Conservation (phyloP, 208 protist genomes). For the Angomonas ambiguus region DNA sequence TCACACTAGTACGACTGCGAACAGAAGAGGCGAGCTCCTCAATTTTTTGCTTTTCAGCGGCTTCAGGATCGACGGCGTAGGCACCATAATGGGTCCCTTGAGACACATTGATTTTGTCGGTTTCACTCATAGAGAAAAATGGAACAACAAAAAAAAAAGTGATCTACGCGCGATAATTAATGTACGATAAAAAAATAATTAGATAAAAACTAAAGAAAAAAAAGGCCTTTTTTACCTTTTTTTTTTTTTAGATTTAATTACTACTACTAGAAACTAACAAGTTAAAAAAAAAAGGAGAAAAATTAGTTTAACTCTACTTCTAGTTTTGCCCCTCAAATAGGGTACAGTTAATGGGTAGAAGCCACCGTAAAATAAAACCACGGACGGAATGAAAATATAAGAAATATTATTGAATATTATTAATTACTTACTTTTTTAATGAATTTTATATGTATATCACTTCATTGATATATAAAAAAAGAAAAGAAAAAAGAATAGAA, state of each 20-base stretch:
- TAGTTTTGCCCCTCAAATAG: too few species aligned
- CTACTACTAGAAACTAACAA: background rate
- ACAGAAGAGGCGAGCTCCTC: constrained; percentile 27
- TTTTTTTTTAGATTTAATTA: constrained; percentile 13
- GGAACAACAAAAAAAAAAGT: background rate
- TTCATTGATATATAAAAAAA: constrained; percentile 8
- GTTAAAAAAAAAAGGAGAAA: constrained; percentile 15
- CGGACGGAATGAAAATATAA: too few species aligned
- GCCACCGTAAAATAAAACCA: too few species aligned
- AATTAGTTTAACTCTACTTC: background rate
- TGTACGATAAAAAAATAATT: constrained; percentile 2
- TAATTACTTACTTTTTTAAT: too few species aligned
- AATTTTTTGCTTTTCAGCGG: constrained; percentile 20
- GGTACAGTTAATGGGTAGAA: too few species aligned
- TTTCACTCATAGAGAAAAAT: background rate
- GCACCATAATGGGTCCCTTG: constrained; percentile 30
- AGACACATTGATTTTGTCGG: background rate
- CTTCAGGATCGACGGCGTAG: constrained; percentile 21
- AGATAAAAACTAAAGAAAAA: background rate
- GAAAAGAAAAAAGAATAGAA: constrained; percentile 1
- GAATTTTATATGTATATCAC: too few species aligned
- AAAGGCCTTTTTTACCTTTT: background rate
- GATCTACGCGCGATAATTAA: background rate
- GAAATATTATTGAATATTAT: too few species aligned
- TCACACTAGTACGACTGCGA: constrained; percentile 12